Percentiles rank a stretch among this genome's conserved stretches.
These are phyloP conservation scores for Colletotrichum tofieldiae DNA, from an alignment of 2,329 filamentous ascomycete genomes.

Conservation along the genomic window DNA sequence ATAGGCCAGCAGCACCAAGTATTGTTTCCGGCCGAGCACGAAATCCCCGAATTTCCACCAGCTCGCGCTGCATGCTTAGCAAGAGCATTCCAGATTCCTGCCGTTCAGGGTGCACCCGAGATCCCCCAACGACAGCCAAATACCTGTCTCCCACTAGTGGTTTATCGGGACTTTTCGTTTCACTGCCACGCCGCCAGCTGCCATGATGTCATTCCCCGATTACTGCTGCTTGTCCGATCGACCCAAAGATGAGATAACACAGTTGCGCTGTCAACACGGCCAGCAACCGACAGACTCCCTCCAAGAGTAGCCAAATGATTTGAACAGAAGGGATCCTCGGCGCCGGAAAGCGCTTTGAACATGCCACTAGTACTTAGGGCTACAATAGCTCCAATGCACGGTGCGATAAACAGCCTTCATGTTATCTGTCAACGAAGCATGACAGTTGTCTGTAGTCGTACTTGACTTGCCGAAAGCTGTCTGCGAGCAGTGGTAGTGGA, in stretches of 20 bases:
- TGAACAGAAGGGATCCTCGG: slow-evolving; percentile 12
- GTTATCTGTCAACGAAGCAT: neutral
- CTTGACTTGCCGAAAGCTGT: neutral
- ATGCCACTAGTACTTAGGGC: neutral
- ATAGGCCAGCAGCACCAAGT: neutral
- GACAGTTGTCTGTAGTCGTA: neutral
- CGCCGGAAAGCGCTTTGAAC: neutral
- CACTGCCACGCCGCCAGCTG: slow-evolving; percentile 11
- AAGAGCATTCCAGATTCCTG: slow-evolving; percentile 20
- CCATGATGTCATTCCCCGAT: slow-evolving; percentile 37
- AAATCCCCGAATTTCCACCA: slow-evolving; percentile 13
- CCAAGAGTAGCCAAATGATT: neutral
- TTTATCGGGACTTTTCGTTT: slow-evolving; percentile 10
- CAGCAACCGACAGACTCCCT: neutral
- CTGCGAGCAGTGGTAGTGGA: neutral
- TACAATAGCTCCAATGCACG: neutral
- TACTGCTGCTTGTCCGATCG: slow-evolving; percentile 6
- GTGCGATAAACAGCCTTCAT: neutral
- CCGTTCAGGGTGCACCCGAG: neutral
- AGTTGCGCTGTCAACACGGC: slow-evolving; percentile 2
- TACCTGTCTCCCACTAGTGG: slow-evolving; percentile 3
- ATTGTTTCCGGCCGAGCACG: slow-evolving; percentile 22
- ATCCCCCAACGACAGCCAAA: neutral
- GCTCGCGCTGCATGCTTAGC: neutral
- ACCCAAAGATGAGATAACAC: neutral